Evolutionary conservation across 768 basidiomycete species (phyloP), one percentile per base, ranked within the genome.

Genomic region (Sarcodon sp.): DNA sequence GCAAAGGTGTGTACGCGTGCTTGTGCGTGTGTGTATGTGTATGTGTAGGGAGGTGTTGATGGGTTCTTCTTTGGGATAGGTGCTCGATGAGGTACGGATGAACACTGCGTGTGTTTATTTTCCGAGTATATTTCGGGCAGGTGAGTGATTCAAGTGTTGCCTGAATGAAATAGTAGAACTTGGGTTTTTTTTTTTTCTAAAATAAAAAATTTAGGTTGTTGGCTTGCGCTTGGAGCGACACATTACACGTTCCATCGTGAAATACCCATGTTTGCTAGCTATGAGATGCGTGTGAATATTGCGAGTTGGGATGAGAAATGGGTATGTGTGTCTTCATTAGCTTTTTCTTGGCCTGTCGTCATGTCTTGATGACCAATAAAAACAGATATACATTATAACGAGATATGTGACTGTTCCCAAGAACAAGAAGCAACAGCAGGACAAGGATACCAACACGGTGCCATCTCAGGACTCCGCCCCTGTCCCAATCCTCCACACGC

Each of bases 271-370:
- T 61, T 83, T 6, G 57, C 70, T 7, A 60, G 63, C 1, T 87
- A 82, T 53, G 81, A 87, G 62, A 69, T 87, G 8, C 67, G 78
- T 36, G 57, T 75, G 9, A 67, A 59, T 18, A 61, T 85, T 2
- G 79, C 66, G 9, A 65, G 71, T 5, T 88, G 86, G 86, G 84
- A 86, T 46, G 64, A 79, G 33, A 88, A 88, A 74, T 87, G 85
- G 85, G 84, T 83, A 54, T 43, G 76, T 63, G 13, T 6, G 35
- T 11, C 16, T 35, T 13, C 32, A 16, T 43, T 37, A 43, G 12
- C 34, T 6, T 0, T 21, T 45, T 11, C 38, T 10, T 5, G 13
- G 36, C 34, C 34, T 18, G 33, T 47, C 45, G 36, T 35, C 36
- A 31, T 2, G 38, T 27, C 7, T 1, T 33, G 21, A 27, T 37